phyloP scores from a whole-genome alignment of 2,329 filamentous ascomycete genomes.

The Alternaria arborescens region DNA sequence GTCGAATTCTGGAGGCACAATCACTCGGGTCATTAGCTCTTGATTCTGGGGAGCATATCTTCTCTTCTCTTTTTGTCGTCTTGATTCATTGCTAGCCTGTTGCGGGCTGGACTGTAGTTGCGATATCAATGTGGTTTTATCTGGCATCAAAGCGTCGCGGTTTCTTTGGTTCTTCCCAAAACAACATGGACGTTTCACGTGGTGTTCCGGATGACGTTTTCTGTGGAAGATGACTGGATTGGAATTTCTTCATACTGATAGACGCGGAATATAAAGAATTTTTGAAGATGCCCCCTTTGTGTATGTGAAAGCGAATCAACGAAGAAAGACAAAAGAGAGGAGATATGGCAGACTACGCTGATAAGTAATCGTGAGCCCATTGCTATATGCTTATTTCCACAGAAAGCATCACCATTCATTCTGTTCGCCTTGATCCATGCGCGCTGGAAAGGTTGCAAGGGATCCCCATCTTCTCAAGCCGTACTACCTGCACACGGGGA shows the following conservation, averaged over 20 bases:
- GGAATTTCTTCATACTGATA: constrained; percentile 26
- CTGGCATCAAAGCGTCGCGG: constrained; percentile 26
- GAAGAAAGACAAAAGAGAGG: background rate
- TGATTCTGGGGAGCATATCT: constrained; percentile 3
- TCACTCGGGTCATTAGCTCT: constrained; percentile 35
- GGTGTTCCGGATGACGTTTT: constrained; percentile 23
- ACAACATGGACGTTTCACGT: constrained; percentile 31
- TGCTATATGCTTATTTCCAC: background rate
- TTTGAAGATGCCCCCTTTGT: background rate
- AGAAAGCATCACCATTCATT: background rate
- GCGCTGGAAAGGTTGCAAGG: background rate
- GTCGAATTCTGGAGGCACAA: constrained; percentile 42
- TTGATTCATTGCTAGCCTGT: constrained; percentile 18
- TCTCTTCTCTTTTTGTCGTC: constrained; percentile 9
- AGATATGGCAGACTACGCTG: background rate
- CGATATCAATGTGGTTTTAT: constrained; percentile 23
- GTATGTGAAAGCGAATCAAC: too few species aligned
- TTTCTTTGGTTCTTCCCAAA: constrained; percentile 29
- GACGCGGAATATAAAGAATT: constrained; percentile 41
- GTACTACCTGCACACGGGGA: background rate
- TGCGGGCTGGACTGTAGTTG: constrained; percentile 23
- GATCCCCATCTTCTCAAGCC: background rate
- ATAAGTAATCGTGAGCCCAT: background rate
- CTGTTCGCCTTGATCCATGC: background rate
- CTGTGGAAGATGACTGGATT: constrained; percentile 12